These are phyloP conservation scores for Cutaneotrichosporon sp. DNA, from an alignment of 1,284 basidiomycete genomes.

Conservation along the genomic window DNA sequence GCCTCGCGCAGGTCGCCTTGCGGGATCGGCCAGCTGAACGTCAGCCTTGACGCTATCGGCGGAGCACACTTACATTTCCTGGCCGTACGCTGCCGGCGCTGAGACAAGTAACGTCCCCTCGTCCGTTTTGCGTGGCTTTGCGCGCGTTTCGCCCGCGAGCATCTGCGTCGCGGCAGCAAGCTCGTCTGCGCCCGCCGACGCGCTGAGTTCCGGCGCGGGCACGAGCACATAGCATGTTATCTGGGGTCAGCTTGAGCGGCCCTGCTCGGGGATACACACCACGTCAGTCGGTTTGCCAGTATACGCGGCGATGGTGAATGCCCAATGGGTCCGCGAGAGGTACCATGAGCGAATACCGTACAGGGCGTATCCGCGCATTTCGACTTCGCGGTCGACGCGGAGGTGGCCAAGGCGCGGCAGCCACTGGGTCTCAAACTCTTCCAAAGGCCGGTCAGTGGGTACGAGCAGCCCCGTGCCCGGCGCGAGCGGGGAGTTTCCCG, in stretches of 20 bases:
- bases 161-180: conserved; percentile 25
- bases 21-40: conserved; percentile 27
- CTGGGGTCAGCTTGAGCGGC: conserved; percentile 14
- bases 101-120: conserved; percentile 38
- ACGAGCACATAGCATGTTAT: conserved; percentile 39
- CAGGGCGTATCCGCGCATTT: conserved; percentile 35
- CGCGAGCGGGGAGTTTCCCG: neutral
- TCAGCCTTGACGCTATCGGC: conserved; percentile 1
- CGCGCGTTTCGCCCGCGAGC: conserved; percentile 29
- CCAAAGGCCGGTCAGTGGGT: conserved; percentile 35
- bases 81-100: conserved; percentile 35
- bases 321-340: conserved; percentile 39
- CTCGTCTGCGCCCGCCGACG: conserved; percentile 23
- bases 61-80: conserved; percentile 33
- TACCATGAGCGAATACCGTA: conserved; percentile 41
- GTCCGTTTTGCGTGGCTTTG: conserved; percentile 30
- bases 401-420: conserved; percentile 30
- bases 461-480: conserved; percentile 23
- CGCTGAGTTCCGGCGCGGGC: conserved; percentile 24
- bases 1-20: conserved; percentile 40
- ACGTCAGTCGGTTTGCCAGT: conserved; percentile 43
- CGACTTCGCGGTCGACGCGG: conserved; percentile 34
- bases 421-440: conserved; percentile 41
- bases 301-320: conserved; percentile 39
- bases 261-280: conserved; percentile 14